phyloP scores from a whole-genome alignment of 176 grass and related monocot genomes.

The Alopecurus myosuroides region DNA sequence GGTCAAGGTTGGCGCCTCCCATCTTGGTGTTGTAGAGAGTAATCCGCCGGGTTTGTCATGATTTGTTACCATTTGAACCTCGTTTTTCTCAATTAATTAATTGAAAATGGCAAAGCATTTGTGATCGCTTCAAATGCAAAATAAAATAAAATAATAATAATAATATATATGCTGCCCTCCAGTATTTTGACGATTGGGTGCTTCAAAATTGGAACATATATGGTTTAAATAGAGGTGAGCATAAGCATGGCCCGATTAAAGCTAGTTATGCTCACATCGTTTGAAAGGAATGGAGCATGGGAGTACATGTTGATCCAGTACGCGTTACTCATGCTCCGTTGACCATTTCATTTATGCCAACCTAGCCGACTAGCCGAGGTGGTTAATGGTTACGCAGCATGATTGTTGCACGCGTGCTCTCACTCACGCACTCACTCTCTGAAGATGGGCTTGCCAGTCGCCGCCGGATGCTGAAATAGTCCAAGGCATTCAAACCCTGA shows the following conservation, averaged over 20 bases:
- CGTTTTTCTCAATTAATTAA: too few relatives aligned
- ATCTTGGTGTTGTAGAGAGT: too few relatives aligned
- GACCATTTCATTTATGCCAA: not conserved
- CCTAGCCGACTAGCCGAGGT: not conserved
- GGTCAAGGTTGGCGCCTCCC: too few relatives aligned
- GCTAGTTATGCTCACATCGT: not conserved
- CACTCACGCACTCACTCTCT: not conserved
- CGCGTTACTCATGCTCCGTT: not conserved
- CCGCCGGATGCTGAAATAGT: not conserved
- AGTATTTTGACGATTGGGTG: too few relatives aligned
- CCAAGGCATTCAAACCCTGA: not conserved
- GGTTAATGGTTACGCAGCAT: not conserved
- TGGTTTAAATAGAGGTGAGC: not conserved
- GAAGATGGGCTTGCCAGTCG: not conserved
- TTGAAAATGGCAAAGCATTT: too few relatives aligned
- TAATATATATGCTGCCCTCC: too few relatives aligned
- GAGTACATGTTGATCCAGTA: not conserved
- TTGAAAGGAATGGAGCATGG: not conserved
- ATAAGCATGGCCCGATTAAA: not conserved
- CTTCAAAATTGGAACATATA: too few relatives aligned
- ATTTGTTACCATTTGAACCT: too few relatives aligned
- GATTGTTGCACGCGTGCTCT: not conserved
- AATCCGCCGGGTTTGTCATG: too few relatives aligned
- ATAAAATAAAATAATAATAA: too few relatives aligned
- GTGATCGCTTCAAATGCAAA: too few relatives aligned